Percentiles rank a stretch among this genome's conserved stretches.
phyloP scores from a whole-genome alignment of 768 basidiomycete species.

The Albatrellus ellisii region DNA sequence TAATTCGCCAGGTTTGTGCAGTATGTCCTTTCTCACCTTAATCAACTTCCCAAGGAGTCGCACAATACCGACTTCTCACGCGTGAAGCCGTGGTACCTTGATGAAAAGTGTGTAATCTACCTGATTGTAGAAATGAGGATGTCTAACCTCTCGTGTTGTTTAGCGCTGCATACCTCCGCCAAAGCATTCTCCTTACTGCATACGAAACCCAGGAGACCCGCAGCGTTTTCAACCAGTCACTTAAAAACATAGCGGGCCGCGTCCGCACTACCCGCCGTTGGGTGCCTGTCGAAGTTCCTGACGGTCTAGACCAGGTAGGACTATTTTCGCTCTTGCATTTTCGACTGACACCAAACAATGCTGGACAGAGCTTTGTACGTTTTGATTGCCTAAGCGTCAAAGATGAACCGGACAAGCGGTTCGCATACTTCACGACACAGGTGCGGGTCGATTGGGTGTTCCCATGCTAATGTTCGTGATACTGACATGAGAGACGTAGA shows the following conservation, averaged over 20 bases:
- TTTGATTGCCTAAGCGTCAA: conserved; percentile 62
- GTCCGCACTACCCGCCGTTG: conserved; percentile 56
- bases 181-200: conserved; percentile 76
- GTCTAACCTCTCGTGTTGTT: conserved; percentile 1
- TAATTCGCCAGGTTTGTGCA: conserved; percentile 21
- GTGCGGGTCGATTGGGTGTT: conserved; percentile 24
- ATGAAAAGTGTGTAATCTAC: conserved; percentile 63
- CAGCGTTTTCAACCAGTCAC: conserved; percentile 55
- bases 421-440: conserved; percentile 79
- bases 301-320: conserved; percentile 70
- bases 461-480: neutral
- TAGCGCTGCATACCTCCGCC: conserved; percentile 79
- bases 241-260: conserved; percentile 82
- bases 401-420: conserved; percentile 80
- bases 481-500: too few relatives aligned
- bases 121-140: neutral
- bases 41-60: conserved; percentile 85
- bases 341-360: conserved; percentile 1
- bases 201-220: conserved; percentile 87
- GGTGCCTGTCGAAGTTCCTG: conserved; percentile 65
- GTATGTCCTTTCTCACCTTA: conserved; percentile 80
- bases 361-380: conserved; percentile 56
- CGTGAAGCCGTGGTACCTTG: conserved; percentile 96
- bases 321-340: neutral
- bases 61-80: conserved; percentile 93